Evolutionary conservation across 176 grass and related monocot species (phyloP).

Genomic region (Oryza australiensis): DNA sequence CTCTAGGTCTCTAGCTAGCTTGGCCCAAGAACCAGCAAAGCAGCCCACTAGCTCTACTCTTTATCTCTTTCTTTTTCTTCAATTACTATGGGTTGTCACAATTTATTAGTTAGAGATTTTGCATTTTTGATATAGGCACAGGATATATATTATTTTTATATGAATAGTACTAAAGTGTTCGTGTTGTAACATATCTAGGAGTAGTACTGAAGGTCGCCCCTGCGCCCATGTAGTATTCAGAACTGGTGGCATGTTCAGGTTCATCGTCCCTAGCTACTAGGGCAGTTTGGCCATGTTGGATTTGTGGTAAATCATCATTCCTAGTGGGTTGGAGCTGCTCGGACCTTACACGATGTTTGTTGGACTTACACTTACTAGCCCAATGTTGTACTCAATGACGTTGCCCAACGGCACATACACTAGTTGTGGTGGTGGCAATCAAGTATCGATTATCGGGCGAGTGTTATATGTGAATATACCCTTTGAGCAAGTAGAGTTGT

Average conservation of each 20-base stretch:
- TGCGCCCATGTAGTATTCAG: too few relatives aligned
- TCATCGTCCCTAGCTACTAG: background rate
- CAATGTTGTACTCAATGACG: background rate
- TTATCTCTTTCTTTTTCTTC: too few relatives aligned
- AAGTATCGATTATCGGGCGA: background rate
- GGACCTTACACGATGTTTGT: background rate
- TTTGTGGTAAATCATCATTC: background rate
- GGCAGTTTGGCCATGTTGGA: too few relatives aligned
- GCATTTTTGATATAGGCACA: background rate
- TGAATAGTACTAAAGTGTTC: background rate
- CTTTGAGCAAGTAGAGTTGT: background rate
- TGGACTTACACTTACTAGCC: background rate
- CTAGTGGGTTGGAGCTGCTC: background rate
- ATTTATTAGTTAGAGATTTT: background rate
- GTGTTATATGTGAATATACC: background rate
- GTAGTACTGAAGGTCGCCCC: background rate
- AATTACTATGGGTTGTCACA: too few relatives aligned
- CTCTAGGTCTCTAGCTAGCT: too few relatives aligned
- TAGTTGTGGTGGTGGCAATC: background rate
- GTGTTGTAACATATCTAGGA: background rate
- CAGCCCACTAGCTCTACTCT: too few relatives aligned
- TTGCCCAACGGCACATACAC: fast-evolving
- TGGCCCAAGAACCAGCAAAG: too few relatives aligned
- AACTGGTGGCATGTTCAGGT: background rate
- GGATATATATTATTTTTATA: background rate